Percentiles rank a stretch among this genome's conserved stretches.
These are phyloP conservation scores for Trapa incisa DNA, from an alignment of 345 rosid genomes.

Conservation along the genomic window DNA sequence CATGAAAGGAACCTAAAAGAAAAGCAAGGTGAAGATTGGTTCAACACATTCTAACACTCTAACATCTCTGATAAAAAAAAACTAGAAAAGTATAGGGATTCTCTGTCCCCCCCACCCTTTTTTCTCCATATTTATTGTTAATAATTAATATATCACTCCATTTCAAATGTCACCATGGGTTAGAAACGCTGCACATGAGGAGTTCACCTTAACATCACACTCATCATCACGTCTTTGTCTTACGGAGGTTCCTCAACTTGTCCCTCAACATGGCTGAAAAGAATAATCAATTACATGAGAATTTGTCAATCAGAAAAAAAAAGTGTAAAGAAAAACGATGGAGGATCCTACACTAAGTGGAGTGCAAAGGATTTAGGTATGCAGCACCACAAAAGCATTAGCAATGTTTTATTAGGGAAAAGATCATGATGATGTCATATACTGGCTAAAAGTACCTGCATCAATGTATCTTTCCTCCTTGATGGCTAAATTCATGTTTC, in stretches of 20 bases:
- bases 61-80: background rate
- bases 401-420: background rate
- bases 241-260: slow-evolving; percentile 50
- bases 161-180: background rate
- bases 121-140: background rate
- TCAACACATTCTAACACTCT: background rate
- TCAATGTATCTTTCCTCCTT: slow-evolving; percentile 72
- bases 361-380: slow-evolving; percentile 1
- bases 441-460: slow-evolving; percentile 45
- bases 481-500: slow-evolving; percentile 57
- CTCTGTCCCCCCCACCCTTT: background rate
- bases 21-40: background rate
- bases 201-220: slow-evolving; percentile 6
- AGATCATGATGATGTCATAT: background rate
- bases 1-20: background rate
- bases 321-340: background rate
- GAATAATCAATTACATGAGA: background rate
- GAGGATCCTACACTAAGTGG: background rate
- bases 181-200: background rate
- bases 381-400: background rate
- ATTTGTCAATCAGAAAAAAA: background rate
- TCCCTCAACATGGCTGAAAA: slow-evolving; percentile 71
- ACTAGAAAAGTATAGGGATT: background rate
- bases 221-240: slow-evolving; percentile 23
- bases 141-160: background rate